These are phyloP conservation scores for Orbilia ellipsospora DNA, from an alignment of 2,329 filamentous ascomycete species.

Conservation along the genomic window DNA sequence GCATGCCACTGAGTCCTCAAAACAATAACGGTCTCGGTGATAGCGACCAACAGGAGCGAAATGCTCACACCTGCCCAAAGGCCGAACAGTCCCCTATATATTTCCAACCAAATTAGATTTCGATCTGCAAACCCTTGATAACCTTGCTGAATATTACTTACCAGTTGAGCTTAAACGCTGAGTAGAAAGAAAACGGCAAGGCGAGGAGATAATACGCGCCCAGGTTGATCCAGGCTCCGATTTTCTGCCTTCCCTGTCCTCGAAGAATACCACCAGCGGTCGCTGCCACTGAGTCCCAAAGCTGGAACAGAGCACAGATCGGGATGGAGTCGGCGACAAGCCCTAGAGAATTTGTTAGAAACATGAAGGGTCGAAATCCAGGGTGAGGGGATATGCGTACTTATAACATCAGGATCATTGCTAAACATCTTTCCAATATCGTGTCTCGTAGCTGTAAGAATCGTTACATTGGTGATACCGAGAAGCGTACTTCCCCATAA, in stretches of 20 bases:
- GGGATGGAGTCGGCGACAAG: slow-evolving; percentile 78
- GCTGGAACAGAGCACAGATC: slow-evolving; percentile 85
- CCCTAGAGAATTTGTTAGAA: slow-evolving; percentile 57
- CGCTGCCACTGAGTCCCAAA: slow-evolving; percentile 83
- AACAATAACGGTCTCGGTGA: slow-evolving; percentile 41
- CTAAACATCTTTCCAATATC: slow-evolving; percentile 83
- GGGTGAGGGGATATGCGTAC: slow-evolving; percentile 16
- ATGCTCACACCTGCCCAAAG: slow-evolving; percentile 83
- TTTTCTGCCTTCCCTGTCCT: slow-evolving; percentile 86
- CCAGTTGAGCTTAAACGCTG: slow-evolving; percentile 81
- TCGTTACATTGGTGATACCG: slow-evolving; percentile 79
- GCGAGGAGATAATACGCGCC: slow-evolving; percentile 87
- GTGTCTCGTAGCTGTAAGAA: slow-evolving; percentile 76
- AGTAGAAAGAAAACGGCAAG: slow-evolving; percentile 82
- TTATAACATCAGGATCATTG: slow-evolving; percentile 75
- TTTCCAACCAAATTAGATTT: slow-evolving; percentile 13
- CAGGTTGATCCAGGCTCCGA: slow-evolving; percentile 89
- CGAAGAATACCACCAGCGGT: slow-evolving; percentile 86
- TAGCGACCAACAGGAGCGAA: slow-evolving; percentile 69
- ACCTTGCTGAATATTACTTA: slow-evolving; percentile 16
- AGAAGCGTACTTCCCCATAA: slow-evolving; percentile 74
- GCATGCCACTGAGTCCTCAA: slow-evolving; percentile 46
- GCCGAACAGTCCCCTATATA: slow-evolving; percentile 71
- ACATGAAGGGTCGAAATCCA: neutral
- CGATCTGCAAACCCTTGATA: neutral